These are phyloP conservation scores for Mycena albidolilacea DNA, from an alignment of 768 basidiomycete species.

Conservation along the genomic window DNA sequence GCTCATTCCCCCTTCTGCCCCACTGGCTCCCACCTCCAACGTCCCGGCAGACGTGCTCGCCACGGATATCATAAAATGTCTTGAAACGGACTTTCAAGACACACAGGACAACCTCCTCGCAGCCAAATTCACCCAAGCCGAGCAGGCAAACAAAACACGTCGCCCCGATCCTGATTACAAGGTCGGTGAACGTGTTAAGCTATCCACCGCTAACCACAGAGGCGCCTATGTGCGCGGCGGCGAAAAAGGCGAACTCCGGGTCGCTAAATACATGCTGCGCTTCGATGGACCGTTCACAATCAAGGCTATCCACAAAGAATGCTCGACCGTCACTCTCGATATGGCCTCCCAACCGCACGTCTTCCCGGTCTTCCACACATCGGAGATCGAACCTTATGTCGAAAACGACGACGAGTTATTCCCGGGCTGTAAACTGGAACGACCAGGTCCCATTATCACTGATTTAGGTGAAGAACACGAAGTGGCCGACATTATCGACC, in stretches of 20 bases:
- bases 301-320: constrained; percentile 29
- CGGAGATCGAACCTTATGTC: constrained; percentile 41
- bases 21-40: too few species aligned
- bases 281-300: constrained; percentile 50
- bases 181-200: constrained; percentile 48
- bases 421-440: neutral
- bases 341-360: constrained; percentile 38
- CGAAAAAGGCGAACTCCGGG: constrained; percentile 29
- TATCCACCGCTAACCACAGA: constrained; percentile 45
- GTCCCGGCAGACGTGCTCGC: neutral
- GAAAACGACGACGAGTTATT: constrained; percentile 40
- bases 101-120: constrained; percentile 46
- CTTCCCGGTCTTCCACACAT: constrained; percentile 52
- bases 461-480: neutral
- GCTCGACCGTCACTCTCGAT: constrained; percentile 44
- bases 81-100: constrained; percentile 36
- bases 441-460: constrained; percentile 43
- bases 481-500: neutral
- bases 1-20: constrained; percentile 40
- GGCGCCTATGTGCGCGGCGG: constrained; percentile 42
- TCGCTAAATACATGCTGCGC: constrained; percentile 56
- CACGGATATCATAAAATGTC: neutral
- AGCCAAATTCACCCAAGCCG: constrained; percentile 47
- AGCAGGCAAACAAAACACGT: constrained; percentile 39
- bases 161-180: constrained; percentile 39